phyloP scores from a whole-genome alignment of 1,284 basidiomycete species.

The Pulveroboletus sp. region DNA sequence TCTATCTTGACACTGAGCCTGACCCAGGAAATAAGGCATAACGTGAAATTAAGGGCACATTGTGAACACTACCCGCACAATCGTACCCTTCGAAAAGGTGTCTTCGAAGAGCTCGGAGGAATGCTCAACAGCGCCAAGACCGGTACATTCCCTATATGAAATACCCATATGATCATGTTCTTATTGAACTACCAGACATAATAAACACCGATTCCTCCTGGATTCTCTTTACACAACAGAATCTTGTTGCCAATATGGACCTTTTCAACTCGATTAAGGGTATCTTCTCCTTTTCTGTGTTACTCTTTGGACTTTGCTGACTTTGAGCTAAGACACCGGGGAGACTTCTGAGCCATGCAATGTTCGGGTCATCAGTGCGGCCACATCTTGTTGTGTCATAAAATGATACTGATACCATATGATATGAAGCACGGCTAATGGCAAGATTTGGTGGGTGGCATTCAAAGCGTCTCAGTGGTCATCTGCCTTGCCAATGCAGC shows the following conservation, averaged over 20 bases:
- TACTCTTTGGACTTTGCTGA: background rate
- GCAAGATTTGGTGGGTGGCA: conserved; percentile 11
- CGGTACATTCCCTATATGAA: too few relatives aligned
- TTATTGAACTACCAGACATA: conserved; percentile 8
- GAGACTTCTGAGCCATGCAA: conserved; percentile 3
- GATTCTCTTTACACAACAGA: conserved; percentile 16
- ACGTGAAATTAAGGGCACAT: too few relatives aligned
- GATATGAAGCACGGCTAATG: conserved; percentile 17
- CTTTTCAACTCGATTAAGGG: conserved; percentile 21
- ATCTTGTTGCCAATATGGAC: conserved; percentile 10
- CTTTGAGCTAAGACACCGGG: background rate
- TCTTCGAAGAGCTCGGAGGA: too few relatives aligned
- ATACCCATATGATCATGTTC: background rate
- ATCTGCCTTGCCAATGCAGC: too few relatives aligned
- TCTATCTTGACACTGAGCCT: too few relatives aligned
- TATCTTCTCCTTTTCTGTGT: background rate
- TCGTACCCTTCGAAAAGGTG: too few relatives aligned
- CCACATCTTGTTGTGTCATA: background rate
- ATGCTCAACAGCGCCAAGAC: too few relatives aligned
- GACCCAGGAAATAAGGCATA: too few relatives aligned
- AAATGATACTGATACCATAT: background rate
- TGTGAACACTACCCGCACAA: too few relatives aligned
- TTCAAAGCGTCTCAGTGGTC: too few relatives aligned
- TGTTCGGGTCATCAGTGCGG: conserved; percentile 19
- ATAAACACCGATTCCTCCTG: conserved; percentile 20